Evolutionary conservation across 345 rosid species (phyloP).

Genomic region (Salix suchowensis): DNA sequence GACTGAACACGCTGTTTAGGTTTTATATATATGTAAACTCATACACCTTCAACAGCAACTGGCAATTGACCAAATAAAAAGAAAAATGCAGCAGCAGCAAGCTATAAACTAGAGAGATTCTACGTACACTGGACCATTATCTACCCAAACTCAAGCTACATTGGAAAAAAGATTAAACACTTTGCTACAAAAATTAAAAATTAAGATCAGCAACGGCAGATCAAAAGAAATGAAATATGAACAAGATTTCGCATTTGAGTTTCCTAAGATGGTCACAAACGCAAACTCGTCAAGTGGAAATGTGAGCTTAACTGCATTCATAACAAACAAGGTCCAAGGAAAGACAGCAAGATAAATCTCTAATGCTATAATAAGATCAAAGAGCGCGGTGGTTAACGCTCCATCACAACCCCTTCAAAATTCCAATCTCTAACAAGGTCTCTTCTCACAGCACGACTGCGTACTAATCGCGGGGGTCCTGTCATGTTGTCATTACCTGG

Average conservation of each 20-base stretch:
- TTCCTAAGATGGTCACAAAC: slow-evolving; percentile 21
- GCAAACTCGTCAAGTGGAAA: slow-evolving; percentile 25
- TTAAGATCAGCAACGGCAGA: background rate
- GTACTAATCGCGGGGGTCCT: slow-evolving; percentile 72
- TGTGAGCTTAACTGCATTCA: slow-evolving; percentile 22
- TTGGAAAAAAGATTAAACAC: background rate
- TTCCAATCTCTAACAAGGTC: slow-evolving; percentile 97
- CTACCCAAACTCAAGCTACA: background rate
- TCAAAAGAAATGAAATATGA: background rate
- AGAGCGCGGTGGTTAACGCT: slow-evolving; percentile 32
- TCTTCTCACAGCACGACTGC: slow-evolving; percentile 85
- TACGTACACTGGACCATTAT: background rate
- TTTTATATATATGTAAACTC: too few species aligned
- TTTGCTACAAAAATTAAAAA: background rate
- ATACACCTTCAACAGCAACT: too few species aligned
- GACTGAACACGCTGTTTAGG: too few species aligned
- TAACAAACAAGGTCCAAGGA: slow-evolving; percentile 6
- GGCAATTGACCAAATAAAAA: too few species aligned
- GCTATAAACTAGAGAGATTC: background rate
- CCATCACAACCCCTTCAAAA: slow-evolving; percentile 55
- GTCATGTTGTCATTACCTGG: slow-evolving; percentile 35
- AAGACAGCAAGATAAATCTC: slow-evolving; percentile 5
- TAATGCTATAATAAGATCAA: slow-evolving; percentile 17
- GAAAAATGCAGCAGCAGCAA: background rate
- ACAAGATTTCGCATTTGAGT: slow-evolving; percentile 12